Evolutionary conservation across 2,329 filamentous ascomycete genomes (phyloP).

Genomic region (Delphinella strobiligena): DNA sequence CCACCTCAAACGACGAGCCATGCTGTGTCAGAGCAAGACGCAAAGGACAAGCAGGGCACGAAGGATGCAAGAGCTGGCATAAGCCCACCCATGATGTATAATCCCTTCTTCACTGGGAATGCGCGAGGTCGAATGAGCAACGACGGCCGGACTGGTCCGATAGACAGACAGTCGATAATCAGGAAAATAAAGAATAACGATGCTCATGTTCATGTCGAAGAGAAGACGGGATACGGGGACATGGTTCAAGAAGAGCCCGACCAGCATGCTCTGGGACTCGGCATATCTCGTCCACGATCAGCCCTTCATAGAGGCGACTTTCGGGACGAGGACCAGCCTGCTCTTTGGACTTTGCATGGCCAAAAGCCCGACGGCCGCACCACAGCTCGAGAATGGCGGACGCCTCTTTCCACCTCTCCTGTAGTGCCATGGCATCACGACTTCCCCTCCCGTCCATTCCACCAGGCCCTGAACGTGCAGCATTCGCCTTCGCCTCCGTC

Average conservation of each 20-base stretch:
- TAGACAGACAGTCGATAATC: constrained; percentile 67
- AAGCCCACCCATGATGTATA: no score
- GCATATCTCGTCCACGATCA: constrained; percentile 74
- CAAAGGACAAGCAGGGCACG: no score
- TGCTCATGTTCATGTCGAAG: neutral
- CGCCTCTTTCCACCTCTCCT: constrained; percentile 38
- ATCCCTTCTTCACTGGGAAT: constrained; percentile 24
- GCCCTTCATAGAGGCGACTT: constrained; percentile 54
- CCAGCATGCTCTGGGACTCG: constrained; percentile 22
- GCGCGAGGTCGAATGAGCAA: constrained; percentile 17
- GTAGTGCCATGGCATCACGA: constrained; percentile 45
- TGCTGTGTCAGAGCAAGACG: neutral
- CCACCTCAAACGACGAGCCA: neutral
- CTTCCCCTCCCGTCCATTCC: no score
- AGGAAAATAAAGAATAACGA: constrained; percentile 56
- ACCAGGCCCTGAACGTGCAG: no score
- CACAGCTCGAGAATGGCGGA: no score
- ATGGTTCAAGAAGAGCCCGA: neutral
- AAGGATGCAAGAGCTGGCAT: no score
- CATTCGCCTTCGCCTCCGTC: constrained; percentile 21
- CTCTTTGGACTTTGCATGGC: no score
- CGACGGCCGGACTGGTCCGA: constrained; percentile 16
- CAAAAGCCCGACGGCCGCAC: no score
- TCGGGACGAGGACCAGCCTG: constrained; percentile 17
- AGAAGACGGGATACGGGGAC: neutral